Conservation (phyloP, 2,329 filamentous ascomycete species). For the Nothopassalora personata region DNA sequence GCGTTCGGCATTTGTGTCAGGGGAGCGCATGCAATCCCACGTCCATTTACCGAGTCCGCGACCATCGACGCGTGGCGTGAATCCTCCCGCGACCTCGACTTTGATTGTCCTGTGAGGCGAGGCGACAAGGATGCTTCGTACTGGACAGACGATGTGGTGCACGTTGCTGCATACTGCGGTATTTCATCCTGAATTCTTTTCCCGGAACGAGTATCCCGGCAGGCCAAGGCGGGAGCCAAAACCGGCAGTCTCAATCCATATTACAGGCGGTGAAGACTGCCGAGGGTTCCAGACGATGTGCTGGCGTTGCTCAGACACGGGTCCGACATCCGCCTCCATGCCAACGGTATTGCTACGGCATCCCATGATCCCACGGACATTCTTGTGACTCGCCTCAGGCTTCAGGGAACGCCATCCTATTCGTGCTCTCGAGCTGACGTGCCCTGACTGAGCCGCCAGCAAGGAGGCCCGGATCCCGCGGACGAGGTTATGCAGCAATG, state of each 20-base stretch:
- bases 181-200: background rate
- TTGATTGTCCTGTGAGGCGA: background rate
- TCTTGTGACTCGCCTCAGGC: background rate
- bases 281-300: background rate
- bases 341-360: background rate
- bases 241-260: background rate
- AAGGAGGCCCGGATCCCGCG: slow-evolving; percentile 10
- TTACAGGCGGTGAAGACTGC: background rate
- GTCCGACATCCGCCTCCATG: slow-evolving; percentile 1
- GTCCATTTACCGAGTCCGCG: background rate
- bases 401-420: slow-evolving; percentile 3
- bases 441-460: background rate
- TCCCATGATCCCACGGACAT: slow-evolving; percentile 1
- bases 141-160: background rate
- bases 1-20: background rate
- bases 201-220: background rate
- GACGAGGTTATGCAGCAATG: background rate
- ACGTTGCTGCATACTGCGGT: background rate
- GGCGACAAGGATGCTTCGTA: background rate
- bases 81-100: background rate
- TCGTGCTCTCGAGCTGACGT: slow-evolving; percentile 1
- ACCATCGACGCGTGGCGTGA: background rate
- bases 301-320: slow-evolving; percentile 1
- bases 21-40: background rate
- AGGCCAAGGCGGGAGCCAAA: background rate